phyloP scores from a whole-genome alignment of 768 basidiomycete genomes.

The Tulasnella sp. region DNA sequence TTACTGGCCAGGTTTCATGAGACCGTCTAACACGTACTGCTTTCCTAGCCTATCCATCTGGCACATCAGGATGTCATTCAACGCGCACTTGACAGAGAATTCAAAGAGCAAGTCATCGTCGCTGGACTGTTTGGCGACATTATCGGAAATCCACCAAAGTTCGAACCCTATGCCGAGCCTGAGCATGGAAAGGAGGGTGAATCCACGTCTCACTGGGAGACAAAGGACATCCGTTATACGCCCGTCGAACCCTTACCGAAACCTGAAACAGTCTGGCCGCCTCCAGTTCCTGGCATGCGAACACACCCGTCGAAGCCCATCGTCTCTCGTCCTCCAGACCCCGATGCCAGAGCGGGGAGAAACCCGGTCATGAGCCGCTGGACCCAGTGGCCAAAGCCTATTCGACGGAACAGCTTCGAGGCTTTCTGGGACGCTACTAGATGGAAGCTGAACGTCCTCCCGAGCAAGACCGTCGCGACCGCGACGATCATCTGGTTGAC shows the following conservation, averaged over 20 bases:
- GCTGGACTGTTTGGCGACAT: slow-evolving; percentile 26
- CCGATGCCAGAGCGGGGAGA: neutral
- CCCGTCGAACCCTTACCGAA: neutral
- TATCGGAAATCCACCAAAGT: neutral
- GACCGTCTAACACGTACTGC: neutral
- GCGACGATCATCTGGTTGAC: slow-evolving; percentile 27
- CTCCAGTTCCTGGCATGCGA: neutral
- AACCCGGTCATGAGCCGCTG: neutral
- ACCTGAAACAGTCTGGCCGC: neutral
- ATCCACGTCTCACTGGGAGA: neutral
- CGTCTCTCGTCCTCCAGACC: neutral
- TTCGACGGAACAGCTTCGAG: neutral
- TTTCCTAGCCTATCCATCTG: neutral
- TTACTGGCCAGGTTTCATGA: neutral
- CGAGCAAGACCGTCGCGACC: neutral
- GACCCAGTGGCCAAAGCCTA: neutral
- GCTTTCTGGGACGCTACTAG: neutral
- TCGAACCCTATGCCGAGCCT: neutral
- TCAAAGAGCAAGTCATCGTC: slow-evolving; percentile 25
- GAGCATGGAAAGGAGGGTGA: neutral
- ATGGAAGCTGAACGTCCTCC: slow-evolving; percentile 12
- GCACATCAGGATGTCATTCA: slow-evolving; percentile 27
- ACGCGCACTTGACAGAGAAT: slow-evolving; percentile 23
- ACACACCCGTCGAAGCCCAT: neutral
- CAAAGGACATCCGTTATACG: neutral